These are phyloP conservation scores for Candida lessepsii DNA, from an alignment of 805 yeast species.

Conservation along the genomic window DNA sequence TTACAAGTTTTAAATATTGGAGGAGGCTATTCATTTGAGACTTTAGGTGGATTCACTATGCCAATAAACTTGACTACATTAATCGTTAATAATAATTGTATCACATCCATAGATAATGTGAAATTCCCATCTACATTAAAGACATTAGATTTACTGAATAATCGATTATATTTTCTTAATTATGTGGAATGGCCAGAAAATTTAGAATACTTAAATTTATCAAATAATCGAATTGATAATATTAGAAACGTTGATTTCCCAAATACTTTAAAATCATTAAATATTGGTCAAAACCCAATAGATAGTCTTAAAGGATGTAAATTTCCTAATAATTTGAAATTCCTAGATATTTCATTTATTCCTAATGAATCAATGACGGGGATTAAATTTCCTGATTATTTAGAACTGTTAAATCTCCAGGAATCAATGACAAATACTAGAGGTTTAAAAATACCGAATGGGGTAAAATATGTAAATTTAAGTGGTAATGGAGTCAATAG, in stretches of 20 bases:
- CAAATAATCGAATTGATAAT: conserved; percentile 40
- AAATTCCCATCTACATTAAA: conserved; percentile 34
- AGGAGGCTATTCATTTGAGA: conserved; percentile 39
- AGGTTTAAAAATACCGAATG: conserved; percentile 40
- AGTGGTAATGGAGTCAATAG: conserved; percentile 44
- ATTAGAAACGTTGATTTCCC: conserved; percentile 40
- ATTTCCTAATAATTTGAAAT: conserved; percentile 37
- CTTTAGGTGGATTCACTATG: conserved; percentile 39
- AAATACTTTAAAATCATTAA: conserved; percentile 25
- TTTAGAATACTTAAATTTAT: conserved; percentile 31
- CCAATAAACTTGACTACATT: conserved; percentile 31
- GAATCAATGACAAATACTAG: conserved; percentile 45
- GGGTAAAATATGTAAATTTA: conserved; percentile 29
- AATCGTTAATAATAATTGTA: conserved; percentile 33
- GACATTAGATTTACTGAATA: conserved; percentile 33
- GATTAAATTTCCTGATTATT: conserved; percentile 43
- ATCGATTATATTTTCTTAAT: conserved; percentile 38
- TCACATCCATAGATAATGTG: conserved; percentile 35
- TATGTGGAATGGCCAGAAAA: conserved; percentile 37
- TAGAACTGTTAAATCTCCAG: conserved; percentile 36
- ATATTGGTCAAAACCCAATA: conserved; percentile 39
- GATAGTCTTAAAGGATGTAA: conserved; percentile 41
- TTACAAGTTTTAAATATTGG: conserved; percentile 38
- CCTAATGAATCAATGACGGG: conserved; percentile 49
- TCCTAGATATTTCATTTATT: conserved; percentile 40